Evolutionary conservation across 179 eudicot species (phyloP).

Genomic region (Nepenthes alata): DNA sequence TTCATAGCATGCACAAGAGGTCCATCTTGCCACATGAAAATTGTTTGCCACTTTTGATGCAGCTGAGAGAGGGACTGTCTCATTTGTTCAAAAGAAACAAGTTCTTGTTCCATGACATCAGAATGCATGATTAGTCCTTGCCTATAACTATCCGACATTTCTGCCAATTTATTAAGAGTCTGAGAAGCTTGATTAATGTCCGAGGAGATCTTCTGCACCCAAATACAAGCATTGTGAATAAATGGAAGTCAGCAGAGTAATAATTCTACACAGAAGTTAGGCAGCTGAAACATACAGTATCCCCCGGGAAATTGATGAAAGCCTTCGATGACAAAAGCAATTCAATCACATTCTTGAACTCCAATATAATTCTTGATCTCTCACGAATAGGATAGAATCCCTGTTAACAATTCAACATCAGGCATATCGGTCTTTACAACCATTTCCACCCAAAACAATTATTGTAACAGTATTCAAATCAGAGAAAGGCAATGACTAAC

Average conservation of each 20-base stretch:
- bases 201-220: slow-evolving; percentile 46
- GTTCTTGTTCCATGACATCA: slow-evolving; percentile 36
- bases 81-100: slow-evolving; percentile 31
- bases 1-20: slow-evolving; percentile 95
- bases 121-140: slow-evolving; percentile 27
- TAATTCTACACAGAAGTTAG: not conserved
- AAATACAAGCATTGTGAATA: slow-evolving; percentile 6
- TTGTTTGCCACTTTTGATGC: slow-evolving; percentile 70
- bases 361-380: slow-evolving; percentile 51
- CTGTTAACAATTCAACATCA: slow-evolving; percentile 27
- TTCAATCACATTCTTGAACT: slow-evolving; percentile 48
- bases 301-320: slow-evolving; percentile 28
- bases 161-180: slow-evolving; percentile 40
- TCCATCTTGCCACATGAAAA: slow-evolving; percentile 96
- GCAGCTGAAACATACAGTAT: slow-evolving; percentile 35
- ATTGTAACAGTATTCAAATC: not conserved
- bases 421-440: not conserved
- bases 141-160: slow-evolving; percentile 36
- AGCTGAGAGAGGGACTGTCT: slow-evolving; percentile 36
- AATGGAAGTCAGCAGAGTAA: not conserved
- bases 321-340: slow-evolving; percentile 40
- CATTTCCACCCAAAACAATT: not conserved
- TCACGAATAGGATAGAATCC: slow-evolving; percentile 90
- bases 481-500: slow-evolving; percentile 27
- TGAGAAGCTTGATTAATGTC: slow-evolving; percentile 63